Evolutionary conservation across 2,329 filamentous ascomycete genomes (phyloP).

Genomic region (Fusarium verticillioides): DNA sequence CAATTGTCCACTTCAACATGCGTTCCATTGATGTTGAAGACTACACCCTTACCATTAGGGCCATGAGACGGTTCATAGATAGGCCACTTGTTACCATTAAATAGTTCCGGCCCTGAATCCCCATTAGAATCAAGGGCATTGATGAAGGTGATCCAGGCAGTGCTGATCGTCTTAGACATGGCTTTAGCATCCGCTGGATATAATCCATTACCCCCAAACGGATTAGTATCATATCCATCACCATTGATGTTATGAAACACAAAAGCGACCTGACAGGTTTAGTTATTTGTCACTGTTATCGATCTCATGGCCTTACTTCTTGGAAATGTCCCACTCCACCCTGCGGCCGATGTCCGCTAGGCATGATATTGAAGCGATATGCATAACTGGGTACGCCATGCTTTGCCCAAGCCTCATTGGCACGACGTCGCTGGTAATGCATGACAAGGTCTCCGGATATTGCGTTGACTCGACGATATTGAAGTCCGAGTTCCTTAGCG

Average conservation of each 20-base stretch:
- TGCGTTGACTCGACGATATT: constrained; percentile 46
- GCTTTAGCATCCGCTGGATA: constrained; percentile 42
- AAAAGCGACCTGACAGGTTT: constrained; percentile 49
- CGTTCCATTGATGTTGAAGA: constrained; percentile 43
- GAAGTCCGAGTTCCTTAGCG: constrained; percentile 41
- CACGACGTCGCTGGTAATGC: constrained; percentile 43
- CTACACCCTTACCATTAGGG: constrained; percentile 41
- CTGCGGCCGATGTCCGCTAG: constrained; percentile 36
- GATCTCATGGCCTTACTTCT: constrained; percentile 31
- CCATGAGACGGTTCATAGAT: constrained; percentile 32
- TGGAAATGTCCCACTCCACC: constrained; percentile 53
- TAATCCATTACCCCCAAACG: constrained; percentile 44
- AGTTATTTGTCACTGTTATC: background rate
- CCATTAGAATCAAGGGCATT: constrained; percentile 44
- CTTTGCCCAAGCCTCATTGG: constrained; percentile 44
- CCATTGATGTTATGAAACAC: constrained; percentile 53
- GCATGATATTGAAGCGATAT: constrained; percentile 49
- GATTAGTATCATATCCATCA: constrained; percentile 47
- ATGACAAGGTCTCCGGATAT: constrained; percentile 46
- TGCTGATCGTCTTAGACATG: constrained; percentile 45
- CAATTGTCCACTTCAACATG: constrained; percentile 46
- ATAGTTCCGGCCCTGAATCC: background rate
- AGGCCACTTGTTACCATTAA: constrained; percentile 41
- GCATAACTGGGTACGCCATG: constrained; percentile 44
- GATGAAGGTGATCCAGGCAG: constrained; percentile 49